Percentiles rank a stretch among this genome's conserved stretches.
phyloP scores from a whole-genome alignment of 2,329 filamentous ascomycete genomes.

The Aspergillus eucalypticola region DNA sequence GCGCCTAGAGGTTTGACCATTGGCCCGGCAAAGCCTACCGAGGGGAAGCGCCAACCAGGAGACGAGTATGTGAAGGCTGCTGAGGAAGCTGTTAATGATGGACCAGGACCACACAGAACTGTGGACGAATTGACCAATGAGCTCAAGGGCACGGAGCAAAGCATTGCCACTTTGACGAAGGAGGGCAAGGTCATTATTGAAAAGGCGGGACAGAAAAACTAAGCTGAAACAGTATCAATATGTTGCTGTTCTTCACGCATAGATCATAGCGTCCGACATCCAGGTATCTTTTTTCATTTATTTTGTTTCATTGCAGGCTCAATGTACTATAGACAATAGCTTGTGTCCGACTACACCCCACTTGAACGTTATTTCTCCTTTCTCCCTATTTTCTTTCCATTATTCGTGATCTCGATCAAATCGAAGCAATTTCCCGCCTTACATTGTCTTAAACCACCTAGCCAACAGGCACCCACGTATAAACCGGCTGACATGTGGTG shows the following conservation, averaged over 20 bases:
- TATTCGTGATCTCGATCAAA: background rate
- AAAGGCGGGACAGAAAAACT: slow-evolving; percentile 27
- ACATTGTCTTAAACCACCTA: background rate
- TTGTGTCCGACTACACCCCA: slow-evolving; percentile 13
- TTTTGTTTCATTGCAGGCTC: slow-evolving; percentile 19
- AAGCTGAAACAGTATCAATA: slow-evolving; percentile 4
- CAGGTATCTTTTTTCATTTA: slow-evolving; percentile 18
- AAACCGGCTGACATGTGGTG: background rate
- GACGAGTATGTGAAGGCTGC: slow-evolving; percentile 23
- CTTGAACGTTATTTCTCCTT: slow-evolving; percentile 3
- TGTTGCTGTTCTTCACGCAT: slow-evolving; percentile 6
- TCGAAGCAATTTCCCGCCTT: background rate
- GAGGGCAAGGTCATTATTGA: slow-evolving; percentile 69
- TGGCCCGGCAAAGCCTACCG: slow-evolving; percentile 52
- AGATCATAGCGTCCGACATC: slow-evolving; percentile 13
- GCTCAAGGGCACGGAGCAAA: slow-evolving; percentile 31
- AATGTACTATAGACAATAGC: slow-evolving; percentile 25
- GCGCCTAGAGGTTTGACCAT: slow-evolving; percentile 70
- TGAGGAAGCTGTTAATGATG: slow-evolving; percentile 25
- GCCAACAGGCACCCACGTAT: background rate
- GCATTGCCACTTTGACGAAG: slow-evolving; percentile 57
- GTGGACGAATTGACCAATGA: slow-evolving; percentile 34
- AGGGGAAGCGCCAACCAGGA: slow-evolving; percentile 17
- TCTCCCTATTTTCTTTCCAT: background rate
- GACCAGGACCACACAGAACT: slow-evolving; percentile 29